These are phyloP conservation scores for Fraxinus greggii DNA, from an alignment of 305 asterid species.

Conservation along the genomic window DNA sequence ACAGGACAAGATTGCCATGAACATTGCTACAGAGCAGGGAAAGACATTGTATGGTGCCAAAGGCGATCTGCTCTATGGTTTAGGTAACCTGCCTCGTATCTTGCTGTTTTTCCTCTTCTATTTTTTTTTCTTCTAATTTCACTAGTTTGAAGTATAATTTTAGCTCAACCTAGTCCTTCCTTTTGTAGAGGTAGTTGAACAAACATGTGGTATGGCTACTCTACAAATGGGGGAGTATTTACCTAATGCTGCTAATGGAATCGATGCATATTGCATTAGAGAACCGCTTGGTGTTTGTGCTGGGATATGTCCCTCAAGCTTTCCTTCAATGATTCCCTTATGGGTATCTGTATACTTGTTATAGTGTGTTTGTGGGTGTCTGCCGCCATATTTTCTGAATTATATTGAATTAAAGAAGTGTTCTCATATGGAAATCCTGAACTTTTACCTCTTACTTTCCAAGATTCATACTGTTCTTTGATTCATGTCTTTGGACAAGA, in stretches of 20 bases:
- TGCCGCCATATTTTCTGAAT: background rate
- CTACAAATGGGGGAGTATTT: constrained; percentile 44
- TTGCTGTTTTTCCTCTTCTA: background rate
- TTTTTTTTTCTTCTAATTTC: constrained; percentile 1
- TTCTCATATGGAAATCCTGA: background rate
- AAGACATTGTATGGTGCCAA: constrained; percentile 39
- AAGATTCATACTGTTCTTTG: background rate
- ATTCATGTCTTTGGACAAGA: background rate
- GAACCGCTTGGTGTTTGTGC: constrained; percentile 62
- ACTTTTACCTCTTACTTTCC: background rate
- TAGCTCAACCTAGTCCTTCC: constrained; percentile 5
- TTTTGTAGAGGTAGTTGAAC: constrained; percentile 47
- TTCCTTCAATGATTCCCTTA: constrained; percentile 39
- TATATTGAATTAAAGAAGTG: background rate
- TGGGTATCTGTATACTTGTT: constrained; percentile 34
- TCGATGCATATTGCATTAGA: constrained; percentile 40
- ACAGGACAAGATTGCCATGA: constrained; percentile 42
- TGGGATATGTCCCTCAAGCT: constrained; percentile 42
- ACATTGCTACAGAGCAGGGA: constrained; percentile 44
- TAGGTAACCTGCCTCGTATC: constrained; percentile 30
- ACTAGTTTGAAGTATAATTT: constrained; percentile 3
- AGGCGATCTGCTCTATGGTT: constrained; percentile 43
- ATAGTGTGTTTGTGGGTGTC: constrained; percentile 9
- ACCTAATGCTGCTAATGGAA: constrained; percentile 39
- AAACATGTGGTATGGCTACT: constrained; percentile 46